Evolutionary conservation across 208 protist genomes (phyloP).

Genomic region (Leishmania guyanensis): DNA sequence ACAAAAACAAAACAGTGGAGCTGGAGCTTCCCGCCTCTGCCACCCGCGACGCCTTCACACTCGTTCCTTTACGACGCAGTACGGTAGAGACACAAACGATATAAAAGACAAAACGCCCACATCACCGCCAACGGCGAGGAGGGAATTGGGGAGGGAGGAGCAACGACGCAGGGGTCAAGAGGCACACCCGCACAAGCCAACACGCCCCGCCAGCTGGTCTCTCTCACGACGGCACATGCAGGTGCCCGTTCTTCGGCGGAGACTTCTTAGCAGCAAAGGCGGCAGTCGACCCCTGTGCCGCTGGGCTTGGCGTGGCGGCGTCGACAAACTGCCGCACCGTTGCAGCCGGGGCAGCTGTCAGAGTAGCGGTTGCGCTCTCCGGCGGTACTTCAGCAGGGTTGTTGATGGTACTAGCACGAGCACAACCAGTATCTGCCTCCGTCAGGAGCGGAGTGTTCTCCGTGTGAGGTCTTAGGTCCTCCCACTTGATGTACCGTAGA

Average conservation of each 20-base stretch:
- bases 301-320: constrained; percentile 3
- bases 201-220: not conserved
- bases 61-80: not conserved
- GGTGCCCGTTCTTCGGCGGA: not conserved
- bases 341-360: constrained; percentile 14
- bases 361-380: not conserved
- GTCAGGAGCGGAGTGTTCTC: constrained; percentile 19
- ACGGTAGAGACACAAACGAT: not conserved
- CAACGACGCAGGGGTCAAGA: not conserved
- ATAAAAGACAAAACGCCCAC: not conserved
- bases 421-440: not conserved
- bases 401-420: not conserved
- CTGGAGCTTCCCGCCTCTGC: not conserved
- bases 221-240: not conserved
- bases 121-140: not conserved
- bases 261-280: not conserved
- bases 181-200: too few species aligned
- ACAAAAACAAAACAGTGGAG: not conserved
- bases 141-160: too few species aligned
- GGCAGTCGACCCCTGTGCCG: not conserved
- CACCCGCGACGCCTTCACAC: not conserved
- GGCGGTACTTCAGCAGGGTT: not conserved
- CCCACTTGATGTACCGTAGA: constrained; percentile 75
- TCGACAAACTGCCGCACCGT: constrained; percentile 21
- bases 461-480: constrained; percentile 54